Base-by-base conservation (phyloP, 2,329 filamentous ascomycete species). In the Pseudogymnoascus sp. region DNA sequence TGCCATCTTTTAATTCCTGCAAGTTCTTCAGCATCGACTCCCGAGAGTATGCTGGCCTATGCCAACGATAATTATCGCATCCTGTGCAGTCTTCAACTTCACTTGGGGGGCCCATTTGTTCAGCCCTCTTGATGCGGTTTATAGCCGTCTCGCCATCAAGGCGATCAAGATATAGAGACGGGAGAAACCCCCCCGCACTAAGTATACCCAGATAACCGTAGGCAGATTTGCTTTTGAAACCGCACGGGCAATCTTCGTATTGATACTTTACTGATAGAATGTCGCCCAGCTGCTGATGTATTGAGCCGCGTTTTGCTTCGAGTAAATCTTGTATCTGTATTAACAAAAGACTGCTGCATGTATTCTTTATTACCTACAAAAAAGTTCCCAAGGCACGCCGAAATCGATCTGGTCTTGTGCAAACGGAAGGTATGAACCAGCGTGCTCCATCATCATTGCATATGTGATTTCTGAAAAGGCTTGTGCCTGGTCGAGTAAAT, bases 401-500 rank as follows among this genome's bases (percentile, higher is more conserved):
- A 38, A 38, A 38, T 38, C 35, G 35, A 38, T 38, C 13, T 38
- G 35, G 35, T 38, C 35, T n/a, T 38, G 35, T 38, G 35, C 35
- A 38, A 38, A 38, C 13, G 35, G 7, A 38, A 38, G 13, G 4
- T 38, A 38, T n/a, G 35, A 38, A n/a, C 15, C 35, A 38, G 4
- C 7, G 9, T 64, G 36, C 21, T 66, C 50, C 36, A 67, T 57
- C 36, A 67, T 60, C 60, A 66, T 50, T 47, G 17, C 33, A 38
- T 26, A 59, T 21, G 60, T 67, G 33, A 65, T 65, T 17, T 62
- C 47, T 35, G 60, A 63, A 47, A 67, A 67, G 15, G 63, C 53
- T 26, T 63, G n/a, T 62, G 60, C 57, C 38, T 67, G 60, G 21
- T 59, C 35, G 21, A 67, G 66, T 40, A 63, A 31, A 64, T 67